phyloP scores from a whole-genome alignment of 2,329 filamentous ascomycete genomes.

The Simplicillium sp. region DNA sequence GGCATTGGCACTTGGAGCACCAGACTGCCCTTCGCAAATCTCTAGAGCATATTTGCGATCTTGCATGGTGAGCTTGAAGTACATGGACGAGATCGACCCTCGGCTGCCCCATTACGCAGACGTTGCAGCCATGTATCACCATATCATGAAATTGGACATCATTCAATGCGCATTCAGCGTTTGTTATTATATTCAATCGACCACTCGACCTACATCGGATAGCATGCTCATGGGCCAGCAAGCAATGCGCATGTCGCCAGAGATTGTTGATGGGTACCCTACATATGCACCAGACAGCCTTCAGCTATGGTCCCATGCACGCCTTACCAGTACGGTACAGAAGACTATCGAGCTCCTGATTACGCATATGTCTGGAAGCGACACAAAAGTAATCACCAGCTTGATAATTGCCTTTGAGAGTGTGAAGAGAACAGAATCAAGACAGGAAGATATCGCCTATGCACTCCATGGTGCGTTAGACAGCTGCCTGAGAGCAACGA shows the following conservation, averaged over 20 bases:
- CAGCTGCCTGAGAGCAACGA: conserved; percentile 32
- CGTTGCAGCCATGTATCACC: conserved; percentile 41
- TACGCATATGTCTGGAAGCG: conserved; percentile 35
- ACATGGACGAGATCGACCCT: conserved; percentile 44
- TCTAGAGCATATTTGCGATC: conserved; percentile 42
- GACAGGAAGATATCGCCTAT: conserved; percentile 29
- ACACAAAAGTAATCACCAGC: conserved; percentile 39
- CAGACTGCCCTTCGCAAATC: conserved; percentile 40
- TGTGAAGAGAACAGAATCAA: conserved; percentile 30
- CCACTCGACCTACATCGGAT: conserved; percentile 18
- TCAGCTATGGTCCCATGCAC: conserved; percentile 30
- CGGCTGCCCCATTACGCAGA: conserved; percentile 33
- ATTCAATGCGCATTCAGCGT: conserved; percentile 45
- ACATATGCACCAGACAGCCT: conserved; percentile 23
- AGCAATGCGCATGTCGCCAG: conserved; percentile 23
- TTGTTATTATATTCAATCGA: conserved; percentile 42
- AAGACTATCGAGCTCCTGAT: conserved; percentile 36
- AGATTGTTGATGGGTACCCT: conserved; percentile 23
- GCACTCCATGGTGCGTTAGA: conserved; percentile 33
- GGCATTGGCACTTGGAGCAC: conserved; percentile 42
- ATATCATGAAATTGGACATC: conserved; percentile 43
- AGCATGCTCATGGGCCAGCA: conserved; percentile 18
- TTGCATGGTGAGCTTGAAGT: conserved; percentile 45
- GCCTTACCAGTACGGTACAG: conserved; percentile 34
- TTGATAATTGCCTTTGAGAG: conserved; percentile 38